Base-by-base conservation (phyloP, 2,329 filamentous ascomycete species). In the Aspergillus vadensis region DNA sequence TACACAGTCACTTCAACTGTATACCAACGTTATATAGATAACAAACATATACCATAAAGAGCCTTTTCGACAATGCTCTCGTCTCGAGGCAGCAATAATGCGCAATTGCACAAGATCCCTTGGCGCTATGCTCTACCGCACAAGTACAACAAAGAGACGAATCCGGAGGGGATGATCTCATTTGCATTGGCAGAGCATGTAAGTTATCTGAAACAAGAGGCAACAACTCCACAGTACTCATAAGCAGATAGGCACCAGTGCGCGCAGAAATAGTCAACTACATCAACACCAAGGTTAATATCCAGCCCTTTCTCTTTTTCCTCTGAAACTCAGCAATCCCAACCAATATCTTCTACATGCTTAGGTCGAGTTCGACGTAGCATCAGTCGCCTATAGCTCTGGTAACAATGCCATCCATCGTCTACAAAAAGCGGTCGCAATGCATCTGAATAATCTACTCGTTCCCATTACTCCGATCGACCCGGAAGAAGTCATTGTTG, bases 371-470 rank as follows among this genome's bases (percentile, higher is more conserved):
- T 72, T 79, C 25, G 67, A 70, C 17, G 48, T 70, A 15, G 60
- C 71, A 38, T 74, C 76, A 8, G 70, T 80, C 55, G 74, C 74
- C 54, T 83, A 83, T 65, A 72, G 73, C 36, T 74, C 75, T 54
- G 74, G 74, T 9, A 74, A 76, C 12, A 72, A 67, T 62, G 76
- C 77, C 6, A 75, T 73, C 25, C 65, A 63, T 14, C 70, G 74
- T 17, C 72, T 83, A n/a, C 76, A 76, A 0, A 65, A 61, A 5
- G 77, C 76, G 0, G 73, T 81, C 61, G 75, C 80, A 14, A 67
- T 64, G 2, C 76, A 80, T 60, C 63, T 83, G 47, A 81, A 79
- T 60, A 72, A 64, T 17, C 68, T 78, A 48, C 78, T 83, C 61
- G 64, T 71, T 0, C 76, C 81, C 3, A 58, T 69, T 49, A 49